phyloP scores from a whole-genome alignment of 2,329 filamentous ascomycete genomes.

The Paecilomyces variotii region DNA sequence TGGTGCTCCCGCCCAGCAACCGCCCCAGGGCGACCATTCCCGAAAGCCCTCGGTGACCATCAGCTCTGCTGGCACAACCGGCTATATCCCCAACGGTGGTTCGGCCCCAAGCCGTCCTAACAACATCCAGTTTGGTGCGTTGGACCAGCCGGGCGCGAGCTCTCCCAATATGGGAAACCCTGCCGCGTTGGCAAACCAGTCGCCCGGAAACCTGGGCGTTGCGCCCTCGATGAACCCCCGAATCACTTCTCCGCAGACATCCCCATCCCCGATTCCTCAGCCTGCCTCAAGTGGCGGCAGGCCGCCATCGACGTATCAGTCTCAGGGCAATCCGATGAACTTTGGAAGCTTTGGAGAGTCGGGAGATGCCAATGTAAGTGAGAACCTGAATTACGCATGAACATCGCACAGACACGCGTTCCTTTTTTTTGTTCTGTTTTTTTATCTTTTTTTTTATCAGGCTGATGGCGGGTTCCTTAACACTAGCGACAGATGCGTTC shows the following conservation, averaged over 20 bases:
- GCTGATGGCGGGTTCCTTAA: slow-evolving; percentile 9
- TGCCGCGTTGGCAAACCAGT: slow-evolving; percentile 37
- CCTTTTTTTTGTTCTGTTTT: not conserved
- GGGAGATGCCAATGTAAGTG: slow-evolving; percentile 56
- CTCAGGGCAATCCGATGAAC: slow-evolving; percentile 60
- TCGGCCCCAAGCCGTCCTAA: slow-evolving; percentile 44
- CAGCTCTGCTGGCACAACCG: slow-evolving; percentile 69
- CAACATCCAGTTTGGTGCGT: slow-evolving; percentile 72
- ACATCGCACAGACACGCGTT: not conserved
- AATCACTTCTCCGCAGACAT: slow-evolving; percentile 75
- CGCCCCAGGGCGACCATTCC: slow-evolving; percentile 57
- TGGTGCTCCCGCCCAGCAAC: slow-evolving; percentile 43
- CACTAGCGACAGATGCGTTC: slow-evolving; percentile 62
- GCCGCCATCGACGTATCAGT: slow-evolving; percentile 67
- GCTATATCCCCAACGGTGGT: slow-evolving; percentile 70
- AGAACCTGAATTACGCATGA: not conserved
- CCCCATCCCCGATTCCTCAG: slow-evolving; percentile 88
- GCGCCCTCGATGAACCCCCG: slow-evolving; percentile 58
- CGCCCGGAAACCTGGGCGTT: slow-evolving; percentile 34
- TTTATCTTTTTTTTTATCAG: slow-evolving; percentile 9
- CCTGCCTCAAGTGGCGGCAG: slow-evolving; percentile 74
- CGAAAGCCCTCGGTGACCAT: slow-evolving; percentile 90
- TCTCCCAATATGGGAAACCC: slow-evolving; percentile 55
- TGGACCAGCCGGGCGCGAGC: slow-evolving; percentile 52
- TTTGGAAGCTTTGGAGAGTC: slow-evolving; percentile 78